Base-by-base conservation (phyloP, 2,329 filamentous ascomycete species). In the Ceratocystis cubensis region DNA sequence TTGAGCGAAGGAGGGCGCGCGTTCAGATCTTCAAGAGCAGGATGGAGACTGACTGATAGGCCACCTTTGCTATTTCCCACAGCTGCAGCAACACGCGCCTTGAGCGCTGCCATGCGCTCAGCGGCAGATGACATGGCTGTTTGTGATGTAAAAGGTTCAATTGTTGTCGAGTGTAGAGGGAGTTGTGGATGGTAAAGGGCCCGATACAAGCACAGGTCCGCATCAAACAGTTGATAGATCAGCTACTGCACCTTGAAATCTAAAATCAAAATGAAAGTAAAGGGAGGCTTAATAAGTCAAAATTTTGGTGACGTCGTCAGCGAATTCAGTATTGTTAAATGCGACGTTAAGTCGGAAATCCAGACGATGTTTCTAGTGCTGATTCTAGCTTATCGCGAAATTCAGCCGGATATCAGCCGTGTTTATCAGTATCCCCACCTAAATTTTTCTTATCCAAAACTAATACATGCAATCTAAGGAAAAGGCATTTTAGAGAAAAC, bases 41-140 rank as follows among this genome's bases (percentile, higher is more conserved):
- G 90, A 73, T 93, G 89, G 66, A 93, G 78, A 33, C 87, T 88
- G 33, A 91, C 85, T 70, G 88, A 88, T 59, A 92, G 76, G 22
- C 88, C 88, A 67, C 88, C 88, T 30, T 80, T 87, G 69, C 75
- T 81, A 22, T 78, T 77, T 69, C 79, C 83, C 61, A 89, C 88
- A 65, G 89, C 88, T 63, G 88, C 88, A 61, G 88, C 88, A 13
- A 94, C 88, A 71, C 89, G 83, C 28, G 89, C 89, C 75, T 88
- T 92, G 73, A 95, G 82, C 56, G 88, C 87, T 61, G 89, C 90
- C 70, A 93, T 79, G 70, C 84, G 80, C 75, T 90, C 81, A 73
- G 86, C 80, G 69, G 83, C 78, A 20, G 82, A 45, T 20, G 80
- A 70, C 84, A 78, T 61, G 85, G 81, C 72, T 83, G 28, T 30